Conservation (phyloP, 208 protist species). For the Leptomonas pyrrhocoris region DNA sequence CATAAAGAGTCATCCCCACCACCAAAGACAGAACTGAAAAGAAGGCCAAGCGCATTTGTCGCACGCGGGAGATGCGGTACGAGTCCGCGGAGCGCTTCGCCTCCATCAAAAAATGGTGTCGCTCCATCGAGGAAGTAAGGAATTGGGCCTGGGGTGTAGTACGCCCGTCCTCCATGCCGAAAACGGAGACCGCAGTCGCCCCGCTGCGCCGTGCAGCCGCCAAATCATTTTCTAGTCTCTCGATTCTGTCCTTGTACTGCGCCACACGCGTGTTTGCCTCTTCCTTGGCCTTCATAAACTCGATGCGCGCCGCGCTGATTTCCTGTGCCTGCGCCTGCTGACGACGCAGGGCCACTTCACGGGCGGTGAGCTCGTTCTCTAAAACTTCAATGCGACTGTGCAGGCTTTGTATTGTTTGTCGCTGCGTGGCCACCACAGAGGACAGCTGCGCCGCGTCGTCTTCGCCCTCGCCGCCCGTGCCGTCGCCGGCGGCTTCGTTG, state of each 20-base stretch:
- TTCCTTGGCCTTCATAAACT: slow-evolving; percentile 16
- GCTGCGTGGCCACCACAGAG: slow-evolving; percentile 6
- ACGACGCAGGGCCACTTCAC: slow-evolving; percentile 19
- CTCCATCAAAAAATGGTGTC: slow-evolving; percentile 17
- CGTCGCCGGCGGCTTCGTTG: not conserved
- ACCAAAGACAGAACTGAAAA: slow-evolving; percentile 17
- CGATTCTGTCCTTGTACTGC: slow-evolving; percentile 17
- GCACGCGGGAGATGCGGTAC: slow-evolving; percentile 14
- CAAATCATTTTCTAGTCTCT: slow-evolving; percentile 15
- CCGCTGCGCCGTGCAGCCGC: slow-evolving; percentile 3
- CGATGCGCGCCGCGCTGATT: slow-evolving; percentile 12
- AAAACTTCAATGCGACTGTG: slow-evolving; percentile 18
- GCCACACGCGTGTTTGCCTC: slow-evolving; percentile 7
- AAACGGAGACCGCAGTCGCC: not conserved
- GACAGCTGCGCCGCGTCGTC: not conserved
- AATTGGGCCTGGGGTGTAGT: not conserved
- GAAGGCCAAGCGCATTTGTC: slow-evolving; percentile 13
- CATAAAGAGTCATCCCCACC: slow-evolving; percentile 19
- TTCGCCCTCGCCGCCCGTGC: not conserved
- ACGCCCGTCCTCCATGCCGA: not conserved
- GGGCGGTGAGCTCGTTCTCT: slow-evolving; percentile 15
- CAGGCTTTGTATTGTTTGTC: slow-evolving; percentile 7
- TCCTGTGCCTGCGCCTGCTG: slow-evolving; percentile 14
- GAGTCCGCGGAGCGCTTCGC: slow-evolving; percentile 25
- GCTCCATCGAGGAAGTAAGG: slow-evolving; percentile 10